phyloP scores from a whole-genome alignment of 768 basidiomycete genomes.

The Phallus indusiatus region DNA sequence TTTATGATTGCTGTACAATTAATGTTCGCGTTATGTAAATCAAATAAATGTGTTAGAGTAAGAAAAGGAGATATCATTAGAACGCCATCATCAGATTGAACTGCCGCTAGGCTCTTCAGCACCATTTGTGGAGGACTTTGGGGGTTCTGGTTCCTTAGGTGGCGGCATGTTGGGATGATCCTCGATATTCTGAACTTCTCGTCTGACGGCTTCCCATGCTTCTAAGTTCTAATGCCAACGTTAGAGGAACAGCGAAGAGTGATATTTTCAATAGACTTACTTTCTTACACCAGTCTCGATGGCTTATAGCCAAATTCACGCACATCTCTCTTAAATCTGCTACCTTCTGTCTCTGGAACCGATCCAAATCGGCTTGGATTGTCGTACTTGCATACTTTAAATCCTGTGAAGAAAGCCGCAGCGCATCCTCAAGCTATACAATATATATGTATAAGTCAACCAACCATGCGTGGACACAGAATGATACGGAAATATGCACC shows the following conservation, averaged over 20 bases:
- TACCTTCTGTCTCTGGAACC: slow-evolving; percentile 98
- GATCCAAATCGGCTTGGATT: slow-evolving; percentile 94
- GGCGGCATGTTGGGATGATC: slow-evolving; percentile 75
- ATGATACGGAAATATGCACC: slow-evolving; percentile 35
- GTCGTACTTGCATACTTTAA: slow-evolving; percentile 94
- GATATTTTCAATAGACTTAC: slow-evolving; percentile 28
- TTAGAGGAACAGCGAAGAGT: not conserved
- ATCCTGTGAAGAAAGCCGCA: slow-evolving; percentile 87
- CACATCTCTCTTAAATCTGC: slow-evolving; percentile 92
- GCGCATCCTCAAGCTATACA: slow-evolving; percentile 82
- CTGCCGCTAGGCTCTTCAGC: not conserved
- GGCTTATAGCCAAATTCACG: slow-evolving; percentile 80
- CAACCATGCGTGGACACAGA: not conserved
- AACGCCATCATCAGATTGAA: not conserved
- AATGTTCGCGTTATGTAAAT: not conserved
- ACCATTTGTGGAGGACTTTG: not conserved
- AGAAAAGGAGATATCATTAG: not conserved
- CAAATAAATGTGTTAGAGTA: not conserved
- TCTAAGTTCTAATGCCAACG: slow-evolving; percentile 70
- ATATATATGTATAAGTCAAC: not conserved
- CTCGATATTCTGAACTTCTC: slow-evolving; percentile 83
- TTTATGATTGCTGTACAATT: not conserved
- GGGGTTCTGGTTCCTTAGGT: not conserved
- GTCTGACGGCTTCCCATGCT: slow-evolving; percentile 94
- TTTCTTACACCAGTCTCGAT: slow-evolving; percentile 96